These are phyloP conservation scores for Fusarium sacchari DNA, from an alignment of 2,329 filamentous ascomycete species.

Conservation along the genomic window DNA sequence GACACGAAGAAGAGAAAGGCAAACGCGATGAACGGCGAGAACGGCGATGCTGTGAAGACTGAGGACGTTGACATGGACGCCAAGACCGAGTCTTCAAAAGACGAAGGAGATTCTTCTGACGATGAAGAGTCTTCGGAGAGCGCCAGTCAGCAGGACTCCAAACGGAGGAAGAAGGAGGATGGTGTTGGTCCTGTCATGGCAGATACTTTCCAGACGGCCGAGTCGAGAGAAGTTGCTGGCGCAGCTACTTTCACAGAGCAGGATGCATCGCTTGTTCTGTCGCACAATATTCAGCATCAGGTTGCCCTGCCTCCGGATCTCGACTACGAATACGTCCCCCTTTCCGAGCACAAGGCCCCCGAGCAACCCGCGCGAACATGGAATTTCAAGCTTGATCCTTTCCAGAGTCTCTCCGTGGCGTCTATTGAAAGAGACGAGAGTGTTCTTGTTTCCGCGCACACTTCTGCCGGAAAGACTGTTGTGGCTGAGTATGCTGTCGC, in stretches of 20 bases:
- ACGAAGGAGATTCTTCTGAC: slow-evolving; percentile 47
- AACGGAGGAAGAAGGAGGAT: slow-evolving; percentile 66
- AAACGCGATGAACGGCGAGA: slow-evolving; percentile 72
- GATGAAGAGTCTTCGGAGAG: slow-evolving; percentile 54
- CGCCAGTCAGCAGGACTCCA: slow-evolving; percentile 67
- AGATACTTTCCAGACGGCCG: slow-evolving; percentile 93
- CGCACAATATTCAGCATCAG: slow-evolving; percentile 98
- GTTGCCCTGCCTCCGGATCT: slow-evolving; percentile 93
- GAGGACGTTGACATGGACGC: slow-evolving; percentile 51
- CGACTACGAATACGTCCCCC: slow-evolving; percentile 93
- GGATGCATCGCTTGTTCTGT: slow-evolving; percentile 81
- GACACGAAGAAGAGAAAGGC: slow-evolving; percentile 87
- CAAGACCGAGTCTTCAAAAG: slow-evolving; percentile 53
- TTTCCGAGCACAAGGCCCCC: slow-evolving; percentile 92
- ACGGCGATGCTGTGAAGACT: slow-evolving; percentile 29
- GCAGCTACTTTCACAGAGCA: slow-evolving; percentile 74
- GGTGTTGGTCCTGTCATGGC: slow-evolving; percentile 82
- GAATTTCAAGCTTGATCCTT: slow-evolving; percentile 93
- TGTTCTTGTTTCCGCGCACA: slow-evolving; percentile 96
- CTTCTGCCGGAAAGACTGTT: slow-evolving; percentile 96
- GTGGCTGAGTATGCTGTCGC: slow-evolving; percentile 98
- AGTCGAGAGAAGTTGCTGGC: slow-evolving; percentile 88
- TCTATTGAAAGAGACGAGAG: slow-evolving; percentile 97
- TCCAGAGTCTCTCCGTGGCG: slow-evolving; percentile 93
- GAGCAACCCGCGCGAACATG: slow-evolving; percentile 85